A percentile compares a stretch with the other conserved stretches of the same genome.
phyloP scores from a whole-genome alignment of 1,139 yeast species.

The Scheffersomyces illinoinensis region DNA sequence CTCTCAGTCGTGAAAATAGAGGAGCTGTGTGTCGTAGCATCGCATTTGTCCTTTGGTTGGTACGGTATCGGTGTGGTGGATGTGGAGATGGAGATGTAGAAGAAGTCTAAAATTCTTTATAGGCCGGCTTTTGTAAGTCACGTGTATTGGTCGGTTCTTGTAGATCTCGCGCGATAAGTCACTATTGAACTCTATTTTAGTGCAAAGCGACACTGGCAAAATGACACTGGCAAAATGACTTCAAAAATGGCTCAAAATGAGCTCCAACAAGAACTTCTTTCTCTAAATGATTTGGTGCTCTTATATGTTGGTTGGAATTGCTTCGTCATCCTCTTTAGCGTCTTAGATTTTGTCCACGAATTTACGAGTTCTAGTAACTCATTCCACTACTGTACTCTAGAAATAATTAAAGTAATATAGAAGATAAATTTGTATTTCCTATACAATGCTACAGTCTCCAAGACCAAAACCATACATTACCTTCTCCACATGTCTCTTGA shows the following conservation, averaged over 20 bases:
- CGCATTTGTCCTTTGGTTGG: not conserved
- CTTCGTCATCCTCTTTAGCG: not conserved
- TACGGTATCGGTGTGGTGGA: not conserved
- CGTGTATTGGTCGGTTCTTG: not conserved
- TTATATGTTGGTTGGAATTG: too few species aligned
- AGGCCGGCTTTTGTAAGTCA: not conserved
- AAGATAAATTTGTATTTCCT: constrained; percentile 4
- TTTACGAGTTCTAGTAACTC: too few species aligned
- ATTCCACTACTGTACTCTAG: not conserved
- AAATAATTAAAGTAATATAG: too few species aligned
- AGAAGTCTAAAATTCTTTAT: not conserved
- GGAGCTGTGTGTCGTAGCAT: not conserved
- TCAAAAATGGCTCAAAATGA: too few species aligned
- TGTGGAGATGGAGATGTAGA: not conserved
- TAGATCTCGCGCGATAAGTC: not conserved
- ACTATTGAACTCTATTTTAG: too few species aligned
- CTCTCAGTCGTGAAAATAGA: not conserved
- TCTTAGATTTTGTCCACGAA: not conserved
- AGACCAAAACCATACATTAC: constrained; percentile 92
- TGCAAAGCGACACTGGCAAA: too few species aligned
- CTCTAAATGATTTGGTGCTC: not conserved
- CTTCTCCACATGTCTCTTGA: constrained; percentile 80
- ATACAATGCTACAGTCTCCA: constrained; percentile 58
- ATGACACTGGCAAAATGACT: too few species aligned
- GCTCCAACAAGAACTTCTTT: not conserved